Evolutionary conservation across 1,139 yeast genomes (phyloP).

Genomic region (Diutina sp.): DNA sequence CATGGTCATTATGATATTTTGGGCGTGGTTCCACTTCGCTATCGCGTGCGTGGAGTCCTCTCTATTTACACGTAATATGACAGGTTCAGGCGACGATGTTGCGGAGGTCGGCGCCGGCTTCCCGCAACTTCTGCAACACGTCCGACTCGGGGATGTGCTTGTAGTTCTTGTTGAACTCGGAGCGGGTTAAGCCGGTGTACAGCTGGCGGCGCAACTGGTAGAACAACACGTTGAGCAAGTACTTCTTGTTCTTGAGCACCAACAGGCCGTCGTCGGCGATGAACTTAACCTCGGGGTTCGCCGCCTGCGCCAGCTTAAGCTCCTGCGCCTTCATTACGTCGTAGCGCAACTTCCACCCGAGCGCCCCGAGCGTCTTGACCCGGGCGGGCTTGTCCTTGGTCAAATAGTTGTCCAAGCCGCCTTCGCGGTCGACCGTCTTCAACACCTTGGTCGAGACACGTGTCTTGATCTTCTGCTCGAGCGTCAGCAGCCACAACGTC

Average conservation of each 20-base stretch:
- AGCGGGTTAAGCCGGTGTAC: conserved; percentile 5
- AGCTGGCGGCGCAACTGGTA: background rate
- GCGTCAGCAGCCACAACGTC: conserved; percentile 77
- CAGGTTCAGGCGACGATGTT: background rate
- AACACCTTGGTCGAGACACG: conserved; percentile 73
- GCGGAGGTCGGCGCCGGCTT: background rate
- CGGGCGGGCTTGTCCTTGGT: conserved; percentile 81
- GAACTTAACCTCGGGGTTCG: background rate
- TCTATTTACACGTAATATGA: background rate
- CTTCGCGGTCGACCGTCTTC: conserved; percentile 80
- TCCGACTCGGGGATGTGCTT: conserved; percentile 29
- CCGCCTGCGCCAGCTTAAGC: conserved; percentile 9
- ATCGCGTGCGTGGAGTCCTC: background rate
- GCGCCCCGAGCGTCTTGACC: conserved; percentile 80
- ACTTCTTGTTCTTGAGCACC: background rate
- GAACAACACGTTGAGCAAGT: background rate
- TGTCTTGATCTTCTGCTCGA: conserved; percentile 41
- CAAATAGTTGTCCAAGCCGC: conserved; percentile 83
- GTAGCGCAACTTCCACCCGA: conserved; percentile 84
- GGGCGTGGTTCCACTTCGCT: background rate
- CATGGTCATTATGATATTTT: background rate
- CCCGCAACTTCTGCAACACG: conserved; percentile 22
- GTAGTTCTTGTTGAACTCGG: conserved; percentile 35
- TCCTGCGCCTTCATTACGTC: conserved; percentile 37
- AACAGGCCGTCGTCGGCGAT: background rate